Base-by-base conservation (phyloP, 768 basidiomycete species). In the Boletus sp. region DNA sequence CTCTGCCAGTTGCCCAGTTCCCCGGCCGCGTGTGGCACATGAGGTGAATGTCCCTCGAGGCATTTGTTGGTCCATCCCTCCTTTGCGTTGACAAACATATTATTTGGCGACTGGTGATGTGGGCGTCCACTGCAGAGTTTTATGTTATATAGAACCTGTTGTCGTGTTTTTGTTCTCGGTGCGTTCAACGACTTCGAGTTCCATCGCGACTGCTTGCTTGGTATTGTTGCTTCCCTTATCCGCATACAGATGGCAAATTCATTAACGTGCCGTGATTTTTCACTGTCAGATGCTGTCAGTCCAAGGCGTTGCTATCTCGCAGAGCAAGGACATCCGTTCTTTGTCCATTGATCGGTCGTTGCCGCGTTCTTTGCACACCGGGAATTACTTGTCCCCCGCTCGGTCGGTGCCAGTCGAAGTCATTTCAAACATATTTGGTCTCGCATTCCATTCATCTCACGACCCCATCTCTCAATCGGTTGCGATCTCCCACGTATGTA, bases 401-500 rank as follows among this genome's bases (percentile, higher is more conserved):
- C 15, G 50, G 15, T 38, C 38, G 8, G 56, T 77, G 7, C 77
- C 77, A 15, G 61, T 66, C 30, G 77, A 78, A 59, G 30, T 75
- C 10, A 41, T 76, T 3, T 63, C 72, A 8, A 50, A 65, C 29
- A 73, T 79, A 50, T 73, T 80, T 50, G 50, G 52, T 42, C 50
- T 66, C 50, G 65, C 71, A 49, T 61, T 62, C 46, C 61, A 68
- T 55, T 63, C 66, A 48, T 47, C 62, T 43, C 51, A 66, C 43
- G 67, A 72, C 42, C 48, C 60, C 15, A 57, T 70, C 40, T 40
- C 58, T 25, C 65, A 66, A 32, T 70, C 74, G 8, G 66, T 70
- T 7, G 59, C 60, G 3, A 60, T 83, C 32, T 78, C 78, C 6
- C 78, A 81, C 44, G 79, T 83, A 15, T 84, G 77, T 38, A 66